Conservation (phyloP, 345 rosid genomes). For the Salix koriyanagi region DNA sequence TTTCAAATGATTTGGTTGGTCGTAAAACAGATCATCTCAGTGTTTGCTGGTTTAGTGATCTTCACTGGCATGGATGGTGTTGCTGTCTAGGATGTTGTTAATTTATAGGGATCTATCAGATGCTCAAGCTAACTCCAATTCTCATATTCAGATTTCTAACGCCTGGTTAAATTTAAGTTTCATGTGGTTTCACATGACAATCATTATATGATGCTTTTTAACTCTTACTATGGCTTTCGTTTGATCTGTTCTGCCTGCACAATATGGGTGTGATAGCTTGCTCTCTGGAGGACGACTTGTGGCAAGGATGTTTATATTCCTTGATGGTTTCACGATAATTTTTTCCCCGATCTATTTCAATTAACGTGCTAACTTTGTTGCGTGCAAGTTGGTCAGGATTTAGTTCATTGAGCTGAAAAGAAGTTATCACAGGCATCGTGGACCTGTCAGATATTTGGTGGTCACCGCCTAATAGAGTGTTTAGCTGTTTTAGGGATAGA, state of each 20-base stretch:
- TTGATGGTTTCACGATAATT: background rate
- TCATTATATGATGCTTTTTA: background rate
- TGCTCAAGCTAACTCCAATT: background rate
- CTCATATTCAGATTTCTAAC: background rate
- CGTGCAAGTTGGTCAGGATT: conserved; percentile 33
- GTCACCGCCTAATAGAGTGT: conserved; percentile 5
- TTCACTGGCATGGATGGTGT: background rate
- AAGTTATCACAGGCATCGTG: conserved; percentile 19
- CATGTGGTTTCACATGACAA: background rate
- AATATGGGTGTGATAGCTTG: background rate
- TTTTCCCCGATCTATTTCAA: background rate
- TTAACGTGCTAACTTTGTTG: conserved; percentile 21
- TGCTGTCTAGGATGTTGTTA: background rate
- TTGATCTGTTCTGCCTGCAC: background rate
- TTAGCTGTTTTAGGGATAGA: background rate
- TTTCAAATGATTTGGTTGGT: background rate
- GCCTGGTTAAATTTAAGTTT: background rate
- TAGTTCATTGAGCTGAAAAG: conserved; percentile 24
- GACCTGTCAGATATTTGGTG: conserved; percentile 11
- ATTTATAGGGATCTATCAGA: background rate
- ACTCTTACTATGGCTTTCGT: background rate
- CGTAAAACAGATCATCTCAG: background rate
- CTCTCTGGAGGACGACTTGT: background rate
- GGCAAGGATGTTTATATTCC: background rate
- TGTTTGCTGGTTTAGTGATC: background rate